Evolutionary conservation across 2,329 filamentous ascomycete genomes (phyloP).

Genomic region (Fusarium setosum): DNA sequence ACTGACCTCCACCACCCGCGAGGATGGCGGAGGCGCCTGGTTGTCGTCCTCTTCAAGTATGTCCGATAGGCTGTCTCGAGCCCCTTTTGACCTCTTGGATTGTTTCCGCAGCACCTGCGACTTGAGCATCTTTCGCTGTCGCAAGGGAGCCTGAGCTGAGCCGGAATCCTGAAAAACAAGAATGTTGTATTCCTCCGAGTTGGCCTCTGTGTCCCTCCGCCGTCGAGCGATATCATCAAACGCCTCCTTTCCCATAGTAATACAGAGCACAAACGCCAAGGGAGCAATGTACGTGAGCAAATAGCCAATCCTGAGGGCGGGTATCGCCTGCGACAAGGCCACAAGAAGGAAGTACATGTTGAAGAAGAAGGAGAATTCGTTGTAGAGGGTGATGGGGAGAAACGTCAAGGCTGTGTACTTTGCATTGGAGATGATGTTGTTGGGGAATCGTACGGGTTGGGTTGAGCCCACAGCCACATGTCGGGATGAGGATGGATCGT

Average conservation of each 20-base stretch:
- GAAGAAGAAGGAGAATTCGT: conserved; percentile 99
- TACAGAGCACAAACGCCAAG: conserved; percentile 88
- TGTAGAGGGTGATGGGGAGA: conserved; percentile 92
- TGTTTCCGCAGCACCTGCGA: conserved; percentile 51
- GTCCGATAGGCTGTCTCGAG: conserved; percentile 63
- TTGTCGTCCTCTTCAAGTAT: conserved; percentile 74
- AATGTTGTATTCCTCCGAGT: conserved; percentile 88
- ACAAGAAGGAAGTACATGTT: conserved; percentile 99
- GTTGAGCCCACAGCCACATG: conserved; percentile 79
- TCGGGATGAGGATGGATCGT: conserved; percentile 77
- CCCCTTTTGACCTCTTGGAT: conserved; percentile 45
- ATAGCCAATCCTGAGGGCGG: conserved; percentile 90
- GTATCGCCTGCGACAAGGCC: conserved; percentile 92
- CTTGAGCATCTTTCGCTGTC: conserved; percentile 54
- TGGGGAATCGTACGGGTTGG: conserved; percentile 82
- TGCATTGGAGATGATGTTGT: conserved; percentile 93
- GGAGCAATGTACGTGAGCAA: conserved; percentile 95
- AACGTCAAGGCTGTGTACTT: conserved; percentile 98
- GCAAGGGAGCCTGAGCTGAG: conserved; percentile 52
- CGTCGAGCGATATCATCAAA: conserved; percentile 91
- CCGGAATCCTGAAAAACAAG: conserved; percentile 74
- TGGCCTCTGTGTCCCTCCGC: conserved; percentile 90
- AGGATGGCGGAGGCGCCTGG: conserved; percentile 55
- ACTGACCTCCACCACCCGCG: conserved; percentile 71
- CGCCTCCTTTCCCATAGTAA: conserved; percentile 96